phyloP scores from a whole-genome alignment of 441 rosid genomes.

The Gossypium gossypioides region DNA sequence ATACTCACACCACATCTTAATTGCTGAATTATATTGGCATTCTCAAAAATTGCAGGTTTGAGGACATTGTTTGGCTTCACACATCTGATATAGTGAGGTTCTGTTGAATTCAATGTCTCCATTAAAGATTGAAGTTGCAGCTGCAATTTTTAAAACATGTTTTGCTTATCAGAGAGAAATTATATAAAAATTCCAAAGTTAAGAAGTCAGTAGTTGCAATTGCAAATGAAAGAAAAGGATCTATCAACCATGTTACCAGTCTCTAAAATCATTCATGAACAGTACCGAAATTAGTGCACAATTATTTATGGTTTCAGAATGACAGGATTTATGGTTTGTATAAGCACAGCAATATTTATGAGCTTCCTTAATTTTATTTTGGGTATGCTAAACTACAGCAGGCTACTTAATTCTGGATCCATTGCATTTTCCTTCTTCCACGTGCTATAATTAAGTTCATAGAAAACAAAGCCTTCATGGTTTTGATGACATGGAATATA shows the following conservation, averaged over 20 bases:
- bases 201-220: background rate
- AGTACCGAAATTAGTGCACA: background rate
- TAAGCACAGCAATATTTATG: background rate
- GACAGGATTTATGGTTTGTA: background rate
- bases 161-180: slow-evolving; percentile 20
- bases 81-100: slow-evolving; percentile 99
- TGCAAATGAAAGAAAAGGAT: background rate
- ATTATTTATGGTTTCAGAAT: background rate
- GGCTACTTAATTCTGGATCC: background rate
- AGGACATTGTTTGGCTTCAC: slow-evolving; percentile 98
- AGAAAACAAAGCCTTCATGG: no score
- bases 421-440: no score
- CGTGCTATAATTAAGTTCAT: no score
- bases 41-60: slow-evolving; percentile 96
- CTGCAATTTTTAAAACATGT: slow-evolving; percentile 37
- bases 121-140: slow-evolving; percentile 96
- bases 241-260: slow-evolving; percentile 1
- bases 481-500: no score
- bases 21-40: slow-evolving; percentile 87
- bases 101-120: slow-evolving; percentile 93
- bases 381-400: background rate
- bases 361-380: background rate
- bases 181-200: background rate
- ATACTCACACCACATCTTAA: slow-evolving; percentile 97
- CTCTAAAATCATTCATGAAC: background rate